A percentile compares a stretch with the other conserved stretches of the same genome.
These are phyloP conservation scores for Gaillardinia entomophila DNA, from an alignment of 805 yeast species.

Conservation along the genomic window DNA sequence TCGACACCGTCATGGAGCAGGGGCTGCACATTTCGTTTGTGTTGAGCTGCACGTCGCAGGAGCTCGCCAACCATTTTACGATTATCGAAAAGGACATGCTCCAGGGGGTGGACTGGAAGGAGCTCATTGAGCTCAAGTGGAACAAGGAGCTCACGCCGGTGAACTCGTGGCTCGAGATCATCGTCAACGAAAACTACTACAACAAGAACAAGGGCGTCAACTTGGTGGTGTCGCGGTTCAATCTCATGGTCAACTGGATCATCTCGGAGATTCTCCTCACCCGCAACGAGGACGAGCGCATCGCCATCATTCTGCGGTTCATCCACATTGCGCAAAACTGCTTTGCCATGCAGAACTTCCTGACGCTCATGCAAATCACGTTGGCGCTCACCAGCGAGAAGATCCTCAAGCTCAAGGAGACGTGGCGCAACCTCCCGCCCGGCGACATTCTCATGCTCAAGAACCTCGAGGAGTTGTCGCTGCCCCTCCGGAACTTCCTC, in stretches of 20 bases:
- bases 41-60: conserved; percentile 60
- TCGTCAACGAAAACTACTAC: conserved; percentile 48
- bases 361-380: conserved; percentile 82
- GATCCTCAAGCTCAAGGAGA: conserved; percentile 52
- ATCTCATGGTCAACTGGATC: conserved; percentile 86
- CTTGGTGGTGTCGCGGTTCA: conserved; percentile 78
- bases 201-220: conserved; percentile 65
- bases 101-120: conserved; percentile 88
- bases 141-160: conserved; percentile 59
- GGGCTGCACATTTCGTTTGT: conserved; percentile 77
- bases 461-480: conserved; percentile 62
- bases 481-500: conserved; percentile 69
- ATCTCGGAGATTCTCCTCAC: conserved; percentile 82
- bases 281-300: conserved; percentile 49
- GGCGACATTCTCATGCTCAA: conserved; percentile 67
- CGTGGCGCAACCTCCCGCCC: conserved; percentile 71
- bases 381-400: conserved; percentile 70
- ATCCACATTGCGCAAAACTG: conserved; percentile 83
- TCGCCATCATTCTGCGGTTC: conserved; percentile 71
- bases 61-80: conserved; percentile 78
- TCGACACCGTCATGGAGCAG: conserved; percentile 37
- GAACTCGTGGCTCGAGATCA: conserved; percentile 77
- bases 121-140: conserved; percentile 73
- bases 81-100: conserved; percentile 80
- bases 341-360: conserved; percentile 66